Base-by-base conservation (phyloP, 495 filamentous ascomycete species). In the Hyaloscypha variabilis region DNA sequence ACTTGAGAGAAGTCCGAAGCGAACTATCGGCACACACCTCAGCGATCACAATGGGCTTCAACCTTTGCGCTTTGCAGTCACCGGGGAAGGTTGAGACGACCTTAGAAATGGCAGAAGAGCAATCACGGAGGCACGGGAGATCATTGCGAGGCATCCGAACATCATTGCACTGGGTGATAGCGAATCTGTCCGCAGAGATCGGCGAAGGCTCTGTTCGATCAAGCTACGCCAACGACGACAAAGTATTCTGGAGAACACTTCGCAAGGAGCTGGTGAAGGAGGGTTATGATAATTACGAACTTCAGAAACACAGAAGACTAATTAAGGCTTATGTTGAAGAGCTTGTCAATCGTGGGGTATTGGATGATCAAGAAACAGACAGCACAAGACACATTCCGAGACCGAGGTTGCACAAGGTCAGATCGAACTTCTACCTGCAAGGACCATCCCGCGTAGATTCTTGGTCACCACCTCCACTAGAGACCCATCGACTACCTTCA, bases 241-340 rank as follows among this genome's bases (percentile, higher is more conserved):
- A 62, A 26, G 6, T 23, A 6, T 60, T 67, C 26, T 69, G 69
- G 69, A 58, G 39, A 24, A 29, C 46, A 17, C 25, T 71, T 17
- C 63, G 60, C 3, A 55, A 54, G 6, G 62, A 69, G 11, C 36
- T 71, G 0, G 34, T 66, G 0, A 60, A 46, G 11, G 69, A 66
- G 8, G 63, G 63, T 3, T 69, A 30, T 58, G 10, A 50, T 2
- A 55, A 50, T n/a, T 14, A 24, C 3, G 62, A 19, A 14, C 25
- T 71, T 8, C 25, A 62, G 2, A 51, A 42, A 10, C 53, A 68
- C 46, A 66, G 66, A 26, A 57, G 23, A 14, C 31, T 62, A 5
- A 71, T 71, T 19, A 26, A 49, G 46, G 62, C 34, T 17, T 66
- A 69, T 60, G 50, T 71, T 6, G 55, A 55, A 23, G 62, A 69